Conservation (phyloP, 2,329 filamentous ascomycete genomes). For the Aureobasidium uvarum region DNA sequence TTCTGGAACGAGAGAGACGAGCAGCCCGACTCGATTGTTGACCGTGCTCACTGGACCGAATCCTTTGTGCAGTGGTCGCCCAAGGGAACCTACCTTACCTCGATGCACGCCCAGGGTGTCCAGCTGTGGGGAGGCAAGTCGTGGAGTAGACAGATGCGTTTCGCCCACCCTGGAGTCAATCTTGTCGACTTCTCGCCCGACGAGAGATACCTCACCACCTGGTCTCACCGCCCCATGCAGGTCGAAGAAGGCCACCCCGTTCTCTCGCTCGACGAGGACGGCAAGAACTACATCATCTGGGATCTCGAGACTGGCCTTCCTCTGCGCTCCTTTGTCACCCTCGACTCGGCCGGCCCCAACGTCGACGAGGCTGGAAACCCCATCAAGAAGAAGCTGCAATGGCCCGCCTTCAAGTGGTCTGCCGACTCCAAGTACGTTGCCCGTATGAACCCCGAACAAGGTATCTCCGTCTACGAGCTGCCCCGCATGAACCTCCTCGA, state of each 20-base stretch:
- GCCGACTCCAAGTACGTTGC: slow-evolving; percentile 96
- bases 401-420: slow-evolving; percentile 99
- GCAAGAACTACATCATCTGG: slow-evolving; percentile 99
- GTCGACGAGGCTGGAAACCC: slow-evolving; percentile 62
- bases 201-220: slow-evolving; percentile 93
- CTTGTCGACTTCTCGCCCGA: slow-evolving; percentile 91
- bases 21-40: slow-evolving; percentile 79
- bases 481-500: slow-evolving; percentile 86
- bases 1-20: slow-evolving; percentile 99
- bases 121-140: slow-evolving; percentile 92
- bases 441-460: slow-evolving; percentile 79
- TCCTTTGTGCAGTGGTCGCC: slow-evolving; percentile 98
- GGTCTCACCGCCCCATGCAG: slow-evolving; percentile 90
- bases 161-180: slow-evolving; percentile 93
- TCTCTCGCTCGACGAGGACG: slow-evolving; percentile 76
- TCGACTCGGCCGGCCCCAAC: slow-evolving; percentile 68
- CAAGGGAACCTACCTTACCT: slow-evolving; percentile 88
- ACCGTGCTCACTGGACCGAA: slow-evolving; percentile 95
- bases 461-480: slow-evolving; percentile 87
- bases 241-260: slow-evolving; percentile 88
- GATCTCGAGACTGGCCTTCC: slow-evolving; percentile 87
- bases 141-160: slow-evolving; percentile 88
- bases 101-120: slow-evolving; percentile 92
- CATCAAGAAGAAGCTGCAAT: slow-evolving; percentile 88
- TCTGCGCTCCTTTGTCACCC: slow-evolving; percentile 87